phyloP scores from a whole-genome alignment of 805 yeast species.

The Cyberlindnera mycetangii region DNA sequence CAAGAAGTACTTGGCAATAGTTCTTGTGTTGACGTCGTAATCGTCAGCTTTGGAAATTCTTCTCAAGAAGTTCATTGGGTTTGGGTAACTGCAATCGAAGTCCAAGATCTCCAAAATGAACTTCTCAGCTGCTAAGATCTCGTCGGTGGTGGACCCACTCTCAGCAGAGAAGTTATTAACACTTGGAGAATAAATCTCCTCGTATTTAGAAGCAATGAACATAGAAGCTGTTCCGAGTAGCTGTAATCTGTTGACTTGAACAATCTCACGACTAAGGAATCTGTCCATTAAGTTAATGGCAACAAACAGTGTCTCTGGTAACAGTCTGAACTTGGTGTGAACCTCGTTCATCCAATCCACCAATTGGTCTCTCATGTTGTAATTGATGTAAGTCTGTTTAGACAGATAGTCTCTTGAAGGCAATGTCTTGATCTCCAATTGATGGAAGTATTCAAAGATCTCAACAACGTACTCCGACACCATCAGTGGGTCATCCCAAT shows the following conservation, averaged over 20 bases:
- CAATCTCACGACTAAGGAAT: slow-evolving; percentile 72
- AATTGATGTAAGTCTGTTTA: slow-evolving; percentile 41
- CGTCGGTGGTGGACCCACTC: slow-evolving; percentile 78
- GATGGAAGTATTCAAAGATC: slow-evolving; percentile 76
- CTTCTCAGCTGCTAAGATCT: slow-evolving; percentile 82
- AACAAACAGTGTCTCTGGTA: slow-evolving; percentile 83
- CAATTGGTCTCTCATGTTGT: slow-evolving; percentile 69
- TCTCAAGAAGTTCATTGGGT: slow-evolving; percentile 89
- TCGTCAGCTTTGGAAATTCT: slow-evolving; percentile 93
- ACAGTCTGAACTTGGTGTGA: slow-evolving; percentile 75
- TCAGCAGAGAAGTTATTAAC: slow-evolving; percentile 83
- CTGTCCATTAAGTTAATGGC: slow-evolving; percentile 88
- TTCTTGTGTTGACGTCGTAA: slow-evolving; percentile 86
- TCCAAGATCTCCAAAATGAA: slow-evolving; percentile 69
- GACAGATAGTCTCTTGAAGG: slow-evolving; percentile 45
- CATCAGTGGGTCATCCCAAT: slow-evolving; percentile 81
- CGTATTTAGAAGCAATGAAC: slow-evolving; percentile 89
- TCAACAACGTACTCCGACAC: slow-evolving; percentile 90
- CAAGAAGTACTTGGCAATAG: slow-evolving; percentile 81
- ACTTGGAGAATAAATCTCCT: slow-evolving; percentile 88
- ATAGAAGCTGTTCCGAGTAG: slow-evolving; percentile 82
- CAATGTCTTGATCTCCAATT: slow-evolving; percentile 66
- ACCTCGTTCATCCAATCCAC: slow-evolving; percentile 96
- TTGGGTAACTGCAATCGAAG: slow-evolving; percentile 81
- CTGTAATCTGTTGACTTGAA: slow-evolving; percentile 78